A percentile compares a stretch with the other conserved stretches of the same genome.
Conservation (phyloP, 495 filamentous ascomycete species). For the Lasiosphaeria miniovina region DNA sequence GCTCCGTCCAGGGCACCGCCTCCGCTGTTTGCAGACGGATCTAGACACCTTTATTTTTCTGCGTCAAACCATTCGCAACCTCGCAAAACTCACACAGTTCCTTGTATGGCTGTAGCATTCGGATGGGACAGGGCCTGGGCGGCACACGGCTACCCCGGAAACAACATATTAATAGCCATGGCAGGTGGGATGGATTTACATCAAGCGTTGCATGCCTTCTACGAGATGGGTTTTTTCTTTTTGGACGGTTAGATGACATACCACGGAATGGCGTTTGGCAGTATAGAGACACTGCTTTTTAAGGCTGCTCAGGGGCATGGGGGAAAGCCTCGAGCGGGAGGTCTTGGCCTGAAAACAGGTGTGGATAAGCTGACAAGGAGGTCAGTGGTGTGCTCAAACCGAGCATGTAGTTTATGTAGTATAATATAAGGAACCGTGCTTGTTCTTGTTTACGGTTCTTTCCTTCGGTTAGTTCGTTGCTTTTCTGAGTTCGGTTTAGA, state of each 20-base stretch:
- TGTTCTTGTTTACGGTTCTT: background rate
- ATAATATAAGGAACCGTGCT: slow-evolving; percentile 15
- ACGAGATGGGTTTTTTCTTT: slow-evolving; percentile 6
- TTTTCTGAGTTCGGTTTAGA: background rate
- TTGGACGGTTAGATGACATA: slow-evolving; percentile 18
- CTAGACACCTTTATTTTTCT: background rate
- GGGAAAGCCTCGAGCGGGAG: slow-evolving; percentile 1
- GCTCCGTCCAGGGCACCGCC: background rate
- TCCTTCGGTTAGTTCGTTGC: background rate
- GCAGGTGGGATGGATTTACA: slow-evolving; percentile 2
- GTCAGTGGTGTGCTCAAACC: slow-evolving; percentile 1
- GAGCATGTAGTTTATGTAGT: slow-evolving; percentile 14
- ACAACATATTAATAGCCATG: slow-evolving; percentile 1
- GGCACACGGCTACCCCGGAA: background rate
- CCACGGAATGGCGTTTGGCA: slow-evolving; percentile 23
- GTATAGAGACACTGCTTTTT: slow-evolving; percentile 12
- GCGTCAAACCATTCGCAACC: background rate
- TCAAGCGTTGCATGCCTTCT: slow-evolving; percentile 13
- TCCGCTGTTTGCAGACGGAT: background rate
- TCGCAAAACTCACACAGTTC: background rate
- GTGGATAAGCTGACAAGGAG: slow-evolving; percentile 7
- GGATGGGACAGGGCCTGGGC: background rate
- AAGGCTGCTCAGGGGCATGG: background rate
- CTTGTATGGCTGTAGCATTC: background rate
- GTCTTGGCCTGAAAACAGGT: background rate